Conservation (phyloP, 2,329 filamentous ascomycete genomes). For the Polychaeton citri region DNA sequence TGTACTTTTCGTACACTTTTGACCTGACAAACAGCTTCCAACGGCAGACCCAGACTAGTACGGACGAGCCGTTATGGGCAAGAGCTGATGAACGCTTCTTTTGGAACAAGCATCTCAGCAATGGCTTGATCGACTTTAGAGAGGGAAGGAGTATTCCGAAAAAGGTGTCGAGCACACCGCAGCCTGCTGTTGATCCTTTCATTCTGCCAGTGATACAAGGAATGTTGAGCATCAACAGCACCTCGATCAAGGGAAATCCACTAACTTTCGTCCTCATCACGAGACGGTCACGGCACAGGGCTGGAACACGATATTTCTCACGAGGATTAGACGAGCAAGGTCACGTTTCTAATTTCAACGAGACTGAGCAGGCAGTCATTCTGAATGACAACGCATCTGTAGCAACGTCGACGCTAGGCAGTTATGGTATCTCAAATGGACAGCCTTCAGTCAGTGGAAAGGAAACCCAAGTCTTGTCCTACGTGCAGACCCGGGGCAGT, state of each 20-base stretch:
- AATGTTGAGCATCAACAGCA: constrained; percentile 83
- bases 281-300: constrained; percentile 73
- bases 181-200: constrained; percentile 72
- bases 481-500: constrained; percentile 91
- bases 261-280: constrained; percentile 82
- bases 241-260: constrained; percentile 69
- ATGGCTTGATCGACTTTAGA: constrained; percentile 83
- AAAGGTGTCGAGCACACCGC: constrained; percentile 52
- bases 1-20: constrained; percentile 97
- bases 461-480: constrained; percentile 82
- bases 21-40: constrained; percentile 97
- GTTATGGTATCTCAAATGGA: constrained; percentile 68
- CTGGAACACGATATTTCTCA: constrained; percentile 88
- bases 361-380: constrained; percentile 87
- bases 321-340: constrained; percentile 86
- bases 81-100: constrained; percentile 95
- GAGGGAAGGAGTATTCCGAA: constrained; percentile 42
- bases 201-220: constrained; percentile 94
- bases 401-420: constrained; percentile 49
- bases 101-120: constrained; percentile 91
- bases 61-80: constrained; percentile 68
- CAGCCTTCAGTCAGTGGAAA: constrained; percentile 47
- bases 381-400: constrained; percentile 61
- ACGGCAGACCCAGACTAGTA: constrained; percentile 68
- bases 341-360: constrained; percentile 97